phyloP scores from a whole-genome alignment of 129 eudicot species.

The Oenanthe sinensis region DNA sequence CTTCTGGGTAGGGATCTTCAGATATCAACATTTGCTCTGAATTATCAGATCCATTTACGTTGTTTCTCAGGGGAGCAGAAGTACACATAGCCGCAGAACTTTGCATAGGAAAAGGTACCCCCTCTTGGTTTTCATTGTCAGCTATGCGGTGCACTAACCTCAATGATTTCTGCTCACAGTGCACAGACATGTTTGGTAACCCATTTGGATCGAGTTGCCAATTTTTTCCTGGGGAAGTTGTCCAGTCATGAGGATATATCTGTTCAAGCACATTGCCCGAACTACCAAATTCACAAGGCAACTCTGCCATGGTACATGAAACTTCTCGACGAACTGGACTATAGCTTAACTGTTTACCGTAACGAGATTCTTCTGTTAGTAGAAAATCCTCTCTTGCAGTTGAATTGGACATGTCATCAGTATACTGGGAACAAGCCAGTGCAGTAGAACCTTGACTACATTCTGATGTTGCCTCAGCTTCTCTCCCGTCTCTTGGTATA shows the following conservation, averaged over 20 bases:
- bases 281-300: conserved; percentile 25
- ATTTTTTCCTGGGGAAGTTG: conserved; percentile 26
- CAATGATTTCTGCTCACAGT: conserved; percentile 41
- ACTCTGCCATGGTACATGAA: conserved; percentile 25
- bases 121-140: conserved; percentile 27
- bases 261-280: conserved; percentile 24
- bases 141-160: conserved; percentile 34
- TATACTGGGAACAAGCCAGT: conserved; percentile 44
- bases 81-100: conserved; percentile 14
- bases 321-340: conserved; percentile 22
- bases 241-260: conserved; percentile 38
- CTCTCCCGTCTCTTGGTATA: conserved; percentile 39
- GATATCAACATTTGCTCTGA: conserved; percentile 24
- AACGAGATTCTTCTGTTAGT: conserved; percentile 33
- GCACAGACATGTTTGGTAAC: conserved; percentile 43
- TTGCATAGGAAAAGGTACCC: conserved; percentile 17
- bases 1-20: conserved; percentile 28
- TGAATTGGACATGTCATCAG: conserved; percentile 33
- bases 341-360: conserved; percentile 16
- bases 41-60: conserved; percentile 25
- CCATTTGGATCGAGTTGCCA: conserved; percentile 43
- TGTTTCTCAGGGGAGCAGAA: conserved; percentile 24
- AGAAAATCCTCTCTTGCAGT: conserved; percentile 28
- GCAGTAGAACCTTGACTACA: conserved; percentile 64
- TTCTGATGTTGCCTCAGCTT: conserved; percentile 63